Percentiles rank a stretch among this genome's conserved stretches.
phyloP scores from a whole-genome alignment of 371 early-diverging fungal genomes.

The Polyrhizophydium stewartii region DNA sequence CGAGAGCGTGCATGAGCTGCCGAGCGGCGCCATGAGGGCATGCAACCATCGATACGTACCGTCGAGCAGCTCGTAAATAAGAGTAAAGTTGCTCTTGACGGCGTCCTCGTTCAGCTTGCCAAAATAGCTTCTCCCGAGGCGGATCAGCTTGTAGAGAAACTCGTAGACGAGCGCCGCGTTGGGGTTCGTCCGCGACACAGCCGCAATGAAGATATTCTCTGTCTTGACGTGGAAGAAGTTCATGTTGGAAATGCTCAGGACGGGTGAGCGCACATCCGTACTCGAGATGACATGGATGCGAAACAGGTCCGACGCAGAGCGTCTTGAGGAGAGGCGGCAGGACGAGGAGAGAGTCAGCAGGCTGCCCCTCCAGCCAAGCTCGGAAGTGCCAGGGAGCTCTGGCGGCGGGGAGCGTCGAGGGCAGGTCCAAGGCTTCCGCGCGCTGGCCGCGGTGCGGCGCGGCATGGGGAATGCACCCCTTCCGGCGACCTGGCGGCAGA shows the following conservation, averaged over 20 bases:
- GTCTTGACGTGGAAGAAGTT: conserved; percentile 86
- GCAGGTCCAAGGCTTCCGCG: too few species aligned
- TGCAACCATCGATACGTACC: conserved; percentile 56
- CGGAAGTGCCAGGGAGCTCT: too few species aligned
- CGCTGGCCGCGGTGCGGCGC: neutral
- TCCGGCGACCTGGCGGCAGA: neutral
- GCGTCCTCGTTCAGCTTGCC: conserved; percentile 85
- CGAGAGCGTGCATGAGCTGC: too few species aligned
- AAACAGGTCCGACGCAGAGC: conserved; percentile 91
- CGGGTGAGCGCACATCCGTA: conserved; percentile 84
- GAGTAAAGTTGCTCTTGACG: conserved; percentile 85
- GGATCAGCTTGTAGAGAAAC: conserved; percentile 73
- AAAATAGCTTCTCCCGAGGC: conserved; percentile 77
- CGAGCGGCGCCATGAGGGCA: neutral
- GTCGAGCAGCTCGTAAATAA: conserved; percentile 88
- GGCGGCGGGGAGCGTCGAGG: too few species aligned
- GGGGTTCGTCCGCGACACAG: conserved; percentile 77
- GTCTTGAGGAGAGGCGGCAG: too few species aligned
- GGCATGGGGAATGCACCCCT: neutral
- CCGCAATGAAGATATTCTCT: conserved; percentile 85
- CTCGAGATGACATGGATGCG: conserved; percentile 95
- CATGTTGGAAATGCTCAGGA: conserved; percentile 82
- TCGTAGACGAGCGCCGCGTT: conserved; percentile 83
- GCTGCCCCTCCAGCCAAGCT: too few species aligned
- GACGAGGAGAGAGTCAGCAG: too few species aligned